Percentiles rank a stretch among this genome's conserved stretches.
These are phyloP conservation scores for Aspergillus texensis DNA, from an alignment of 2,329 filamentous ascomycete species.

Conservation along the genomic window DNA sequence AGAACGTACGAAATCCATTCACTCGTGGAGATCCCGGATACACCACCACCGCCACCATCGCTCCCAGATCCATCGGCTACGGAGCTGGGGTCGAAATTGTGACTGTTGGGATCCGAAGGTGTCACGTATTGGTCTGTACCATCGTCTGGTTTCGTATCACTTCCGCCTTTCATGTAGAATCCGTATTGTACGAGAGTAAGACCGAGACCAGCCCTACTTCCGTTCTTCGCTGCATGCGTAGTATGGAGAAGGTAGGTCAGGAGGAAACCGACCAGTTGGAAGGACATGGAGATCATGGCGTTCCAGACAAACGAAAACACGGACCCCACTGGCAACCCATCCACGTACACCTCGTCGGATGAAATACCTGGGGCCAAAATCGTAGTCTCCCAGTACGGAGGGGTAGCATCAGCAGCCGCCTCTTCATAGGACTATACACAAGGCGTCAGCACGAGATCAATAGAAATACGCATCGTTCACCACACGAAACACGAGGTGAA, in stretches of 20 bases:
- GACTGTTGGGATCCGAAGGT: conserved; percentile 84
- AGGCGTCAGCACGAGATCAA: conserved; percentile 36
- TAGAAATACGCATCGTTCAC: conserved; percentile 6
- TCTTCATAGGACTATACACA: conserved; percentile 84
- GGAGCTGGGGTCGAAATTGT: conserved; percentile 78
- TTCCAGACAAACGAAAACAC: conserved; percentile 78
- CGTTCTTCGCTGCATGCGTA: conserved; percentile 96
- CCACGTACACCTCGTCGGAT: conserved; percentile 94
- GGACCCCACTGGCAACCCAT: conserved; percentile 88
- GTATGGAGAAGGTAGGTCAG: conserved; percentile 98
- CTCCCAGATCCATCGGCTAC: conserved; percentile 52
- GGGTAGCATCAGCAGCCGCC: conserved; percentile 92
- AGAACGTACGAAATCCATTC: conserved; percentile 91
- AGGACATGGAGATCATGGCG: conserved; percentile 95
- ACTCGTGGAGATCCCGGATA: conserved; percentile 66
- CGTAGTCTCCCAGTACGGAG: conserved; percentile 98
- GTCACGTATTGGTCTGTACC: conserved; percentile 52
- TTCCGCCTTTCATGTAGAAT: conserved; percentile 82
- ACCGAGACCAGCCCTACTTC: conserved; percentile 88
- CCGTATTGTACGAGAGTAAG: conserved; percentile 96
- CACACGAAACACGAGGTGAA: background rate
- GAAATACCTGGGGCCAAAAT: conserved; percentile 90
- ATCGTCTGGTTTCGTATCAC: conserved; percentile 44
- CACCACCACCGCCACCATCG: conserved; percentile 45
- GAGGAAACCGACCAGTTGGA: conserved; percentile 95